These are phyloP conservation scores for Coniochaeta ligniaria DNA, from an alignment of 2,329 filamentous ascomycete species.

Conservation along the genomic window DNA sequence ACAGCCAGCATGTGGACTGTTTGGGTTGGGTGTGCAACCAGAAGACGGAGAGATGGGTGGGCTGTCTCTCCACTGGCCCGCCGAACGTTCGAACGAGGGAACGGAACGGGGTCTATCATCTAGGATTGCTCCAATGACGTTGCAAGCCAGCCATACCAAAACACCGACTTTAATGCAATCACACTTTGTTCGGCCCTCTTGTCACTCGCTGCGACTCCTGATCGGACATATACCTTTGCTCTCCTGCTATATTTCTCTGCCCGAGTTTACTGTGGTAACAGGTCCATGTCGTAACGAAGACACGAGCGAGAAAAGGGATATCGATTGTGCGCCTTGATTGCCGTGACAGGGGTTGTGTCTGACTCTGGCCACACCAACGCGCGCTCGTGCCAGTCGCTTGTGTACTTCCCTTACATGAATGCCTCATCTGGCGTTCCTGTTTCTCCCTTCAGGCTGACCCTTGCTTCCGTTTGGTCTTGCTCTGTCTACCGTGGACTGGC, in stretches of 20 bases:
- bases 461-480: background rate
- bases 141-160: background rate
- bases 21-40: background rate
- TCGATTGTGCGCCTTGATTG: background rate
- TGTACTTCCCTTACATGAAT: constrained; percentile 3
- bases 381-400: background rate
- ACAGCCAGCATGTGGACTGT: background rate
- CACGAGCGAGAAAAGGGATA: background rate
- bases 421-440: background rate
- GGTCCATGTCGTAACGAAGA: background rate
- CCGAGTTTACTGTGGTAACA: background rate
- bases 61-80: background rate
- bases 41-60: background rate
- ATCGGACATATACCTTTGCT: background rate
- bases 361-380: background rate
- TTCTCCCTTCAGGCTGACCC: background rate
- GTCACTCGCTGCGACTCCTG: background rate
- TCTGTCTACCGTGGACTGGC: background rate
- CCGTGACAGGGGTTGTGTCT: background rate
- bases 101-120: background rate
- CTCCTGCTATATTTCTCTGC: background rate
- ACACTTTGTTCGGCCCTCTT: background rate
- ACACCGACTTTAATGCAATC: background rate
- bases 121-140: background rate
- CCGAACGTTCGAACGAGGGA: background rate